phyloP scores from a whole-genome alignment of 805 yeast species.

The Metschnikowia picachoensis region DNA sequence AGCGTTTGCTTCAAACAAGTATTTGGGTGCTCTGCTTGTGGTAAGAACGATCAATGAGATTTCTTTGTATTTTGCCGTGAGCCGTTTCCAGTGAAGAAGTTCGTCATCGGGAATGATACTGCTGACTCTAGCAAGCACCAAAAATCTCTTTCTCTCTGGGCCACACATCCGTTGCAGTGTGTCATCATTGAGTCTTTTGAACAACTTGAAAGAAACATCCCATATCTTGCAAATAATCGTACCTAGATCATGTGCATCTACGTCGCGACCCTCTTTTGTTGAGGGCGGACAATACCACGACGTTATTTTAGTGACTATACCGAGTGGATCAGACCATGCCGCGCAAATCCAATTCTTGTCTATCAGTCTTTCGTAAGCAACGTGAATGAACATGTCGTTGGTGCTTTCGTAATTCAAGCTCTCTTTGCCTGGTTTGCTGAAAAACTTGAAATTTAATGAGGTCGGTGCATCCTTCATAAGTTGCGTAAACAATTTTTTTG shows the following conservation, averaged over 20 bases:
- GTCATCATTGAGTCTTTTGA: slow-evolving; percentile 33
- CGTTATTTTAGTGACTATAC: slow-evolving; percentile 55
- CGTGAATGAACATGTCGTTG: slow-evolving; percentile 78
- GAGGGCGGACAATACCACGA: slow-evolving; percentile 53
- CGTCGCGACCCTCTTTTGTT: slow-evolving; percentile 4
- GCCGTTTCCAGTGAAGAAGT: slow-evolving; percentile 70
- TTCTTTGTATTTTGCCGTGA: slow-evolving; percentile 54
- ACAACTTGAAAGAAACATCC: slow-evolving; percentile 49
- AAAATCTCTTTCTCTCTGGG: slow-evolving; percentile 51
- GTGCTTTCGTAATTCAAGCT: slow-evolving; percentile 22
- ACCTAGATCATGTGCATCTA: slow-evolving; percentile 30
- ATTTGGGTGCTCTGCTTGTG: slow-evolving; percentile 56
- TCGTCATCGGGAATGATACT: slow-evolving; percentile 82
- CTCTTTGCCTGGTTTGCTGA: slow-evolving; percentile 21
- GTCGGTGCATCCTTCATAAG: slow-evolving; percentile 37
- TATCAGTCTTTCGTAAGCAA: slow-evolving; percentile 78
- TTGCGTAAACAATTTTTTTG: slow-evolving; percentile 25
- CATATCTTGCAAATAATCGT: slow-evolving; percentile 65
- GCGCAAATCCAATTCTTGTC: slow-evolving; percentile 84
- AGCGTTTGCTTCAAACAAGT: slow-evolving; percentile 20
- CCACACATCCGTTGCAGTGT: slow-evolving; percentile 28
- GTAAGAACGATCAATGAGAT: slow-evolving; percentile 67
- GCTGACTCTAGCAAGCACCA: slow-evolving; percentile 66
- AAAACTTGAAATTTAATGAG: slow-evolving; percentile 33
- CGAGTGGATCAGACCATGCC: slow-evolving; percentile 86